A percentile compares a stretch with the other conserved stretches of the same genome.
These are phyloP conservation scores for Dactylellina haptotyla DNA, from an alignment of 2,329 filamentous ascomycete genomes.

Conservation along the genomic window DNA sequence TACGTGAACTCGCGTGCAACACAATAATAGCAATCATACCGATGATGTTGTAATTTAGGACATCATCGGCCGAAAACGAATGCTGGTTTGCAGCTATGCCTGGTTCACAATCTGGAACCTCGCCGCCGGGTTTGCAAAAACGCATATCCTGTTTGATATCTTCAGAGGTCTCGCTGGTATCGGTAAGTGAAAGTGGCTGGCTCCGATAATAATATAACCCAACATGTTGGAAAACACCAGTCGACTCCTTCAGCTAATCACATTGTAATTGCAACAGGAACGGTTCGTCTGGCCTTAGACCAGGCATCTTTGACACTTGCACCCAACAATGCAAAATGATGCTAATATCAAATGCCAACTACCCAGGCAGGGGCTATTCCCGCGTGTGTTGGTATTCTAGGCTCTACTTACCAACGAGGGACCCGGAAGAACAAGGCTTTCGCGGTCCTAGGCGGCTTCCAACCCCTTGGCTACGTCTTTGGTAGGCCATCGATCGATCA, in stretches of 20 bases:
- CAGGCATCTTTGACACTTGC: not conserved
- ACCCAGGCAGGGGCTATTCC: conserved; percentile 41
- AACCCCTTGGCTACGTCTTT: conserved; percentile 50
- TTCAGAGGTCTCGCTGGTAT: conserved; percentile 66
- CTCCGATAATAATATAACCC: not conserved
- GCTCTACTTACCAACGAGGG: conserved; percentile 46
- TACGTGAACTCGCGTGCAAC: conserved; percentile 5
- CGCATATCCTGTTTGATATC: conserved; percentile 63
- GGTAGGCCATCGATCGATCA: conserved; percentile 12
- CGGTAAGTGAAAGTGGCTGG: conserved; percentile 58
- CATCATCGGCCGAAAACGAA: conserved; percentile 65
- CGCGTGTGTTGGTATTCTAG: conserved; percentile 47
- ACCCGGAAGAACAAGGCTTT: conserved; percentile 50
- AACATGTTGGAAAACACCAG: not conserved
- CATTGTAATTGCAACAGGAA: conserved; percentile 5
- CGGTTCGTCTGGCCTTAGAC: conserved; percentile 10
- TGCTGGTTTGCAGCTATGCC: conserved; percentile 67
- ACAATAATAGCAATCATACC: too few relatives aligned
- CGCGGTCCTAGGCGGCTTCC: conserved; percentile 49
- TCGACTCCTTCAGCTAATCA: conserved; percentile 9
- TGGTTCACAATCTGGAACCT: conserved; percentile 69
- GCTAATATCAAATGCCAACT: not conserved
- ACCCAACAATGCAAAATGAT: not conserved
- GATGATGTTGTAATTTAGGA: conserved; percentile 11
- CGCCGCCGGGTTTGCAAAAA: conserved; percentile 65